A percentile compares a stretch with the other conserved stretches of the same genome.
These are phyloP conservation scores for Calonectria henricotiae DNA, from an alignment of 2,329 filamentous ascomycete genomes.

Conservation along the genomic window DNA sequence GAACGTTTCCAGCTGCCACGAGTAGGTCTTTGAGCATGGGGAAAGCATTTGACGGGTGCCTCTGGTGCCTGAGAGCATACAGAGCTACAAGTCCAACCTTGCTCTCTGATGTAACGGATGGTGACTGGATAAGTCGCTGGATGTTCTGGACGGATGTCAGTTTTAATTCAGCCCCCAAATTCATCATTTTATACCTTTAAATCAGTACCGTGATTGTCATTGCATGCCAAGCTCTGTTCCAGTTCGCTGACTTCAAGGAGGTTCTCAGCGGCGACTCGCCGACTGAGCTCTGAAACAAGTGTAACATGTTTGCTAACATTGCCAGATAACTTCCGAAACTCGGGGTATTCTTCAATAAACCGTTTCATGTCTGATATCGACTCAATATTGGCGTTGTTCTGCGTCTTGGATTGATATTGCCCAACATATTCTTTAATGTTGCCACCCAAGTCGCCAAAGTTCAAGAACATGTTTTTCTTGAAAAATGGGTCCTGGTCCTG, in stretches of 20 bases:
- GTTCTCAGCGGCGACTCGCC: conserved; percentile 87
- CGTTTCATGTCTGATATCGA: conserved; percentile 99
- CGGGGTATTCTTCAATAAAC: conserved; percentile 98
- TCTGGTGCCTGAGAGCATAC: conserved; percentile 95
- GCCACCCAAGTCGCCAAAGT: conserved; percentile 94
- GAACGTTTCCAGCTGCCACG: conserved; percentile 85
- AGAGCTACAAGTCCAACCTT: conserved; percentile 93
- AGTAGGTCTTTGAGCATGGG: conserved; percentile 91
- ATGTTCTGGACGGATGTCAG: conserved; percentile 73
- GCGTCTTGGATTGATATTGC: conserved; percentile 98
- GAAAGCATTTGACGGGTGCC: conserved; percentile 86
- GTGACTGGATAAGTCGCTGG: conserved; percentile 88
- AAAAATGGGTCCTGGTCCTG: conserved; percentile 99
- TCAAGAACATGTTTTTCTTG: conserved; percentile 98
- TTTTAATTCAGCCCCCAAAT: background rate
- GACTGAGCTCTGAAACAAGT: conserved; percentile 92
- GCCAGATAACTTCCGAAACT: conserved; percentile 96
- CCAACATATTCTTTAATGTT: conserved; percentile 99
- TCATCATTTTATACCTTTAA: conserved; percentile 77
- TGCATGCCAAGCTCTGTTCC: conserved; percentile 96
- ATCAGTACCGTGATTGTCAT: conserved; percentile 93
- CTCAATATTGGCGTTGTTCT: conserved; percentile 95
- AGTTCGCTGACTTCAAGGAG: conserved; percentile 97
- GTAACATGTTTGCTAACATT: conserved; percentile 99
- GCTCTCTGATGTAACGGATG: conserved; percentile 82